Percentiles rank a stretch among this genome's conserved stretches.
These are phyloP conservation scores for Aureobasidium namibiae DNA, from an alignment of 2,329 filamentous ascomycete species.

Conservation along the genomic window DNA sequence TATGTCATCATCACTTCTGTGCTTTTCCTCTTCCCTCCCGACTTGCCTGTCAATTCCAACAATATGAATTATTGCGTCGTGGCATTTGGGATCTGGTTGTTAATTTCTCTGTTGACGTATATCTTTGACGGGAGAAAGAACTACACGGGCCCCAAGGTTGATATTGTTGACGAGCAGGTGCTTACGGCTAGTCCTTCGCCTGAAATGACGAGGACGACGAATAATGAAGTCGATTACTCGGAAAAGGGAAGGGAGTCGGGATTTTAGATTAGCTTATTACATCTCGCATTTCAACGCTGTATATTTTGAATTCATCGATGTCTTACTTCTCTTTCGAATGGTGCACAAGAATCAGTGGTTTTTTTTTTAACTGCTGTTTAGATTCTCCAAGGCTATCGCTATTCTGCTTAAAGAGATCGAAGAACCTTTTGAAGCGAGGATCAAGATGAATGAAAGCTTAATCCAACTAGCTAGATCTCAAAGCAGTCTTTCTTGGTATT, in stretches of 20 bases:
- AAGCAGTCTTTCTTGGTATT: no score
- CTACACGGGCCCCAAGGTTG: conserved; percentile 42
- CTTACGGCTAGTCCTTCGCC: not conserved
- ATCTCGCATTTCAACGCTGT: no score
- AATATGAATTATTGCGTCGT: conserved; percentile 62
- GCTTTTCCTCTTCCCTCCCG: conserved; percentile 66
- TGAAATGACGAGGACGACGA: not conserved
- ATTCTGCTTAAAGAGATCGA: no score
- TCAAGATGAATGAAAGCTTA: no score
- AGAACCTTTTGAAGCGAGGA: no score
- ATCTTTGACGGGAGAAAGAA: conserved; percentile 54
- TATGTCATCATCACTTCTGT: conserved; percentile 66
- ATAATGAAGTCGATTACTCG: not conserved
- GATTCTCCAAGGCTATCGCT: no score
- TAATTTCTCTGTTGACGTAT: conserved; percentile 52
- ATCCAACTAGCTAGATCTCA: no score
- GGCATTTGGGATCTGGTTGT: conserved; percentile 49
- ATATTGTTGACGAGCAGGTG: conserved; percentile 22
- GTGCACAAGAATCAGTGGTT: no score
- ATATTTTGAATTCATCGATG: no score
- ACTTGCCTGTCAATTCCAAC: conserved; percentile 51
- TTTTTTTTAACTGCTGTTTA: no score
- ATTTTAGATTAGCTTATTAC: not conserved
- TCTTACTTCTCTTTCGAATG: no score
- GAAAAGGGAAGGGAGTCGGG: not conserved